These are phyloP conservation scores for Aspergillus oerlinghausenensis DNA, from an alignment of 2,329 filamentous ascomycete genomes.

Conservation along the genomic window DNA sequence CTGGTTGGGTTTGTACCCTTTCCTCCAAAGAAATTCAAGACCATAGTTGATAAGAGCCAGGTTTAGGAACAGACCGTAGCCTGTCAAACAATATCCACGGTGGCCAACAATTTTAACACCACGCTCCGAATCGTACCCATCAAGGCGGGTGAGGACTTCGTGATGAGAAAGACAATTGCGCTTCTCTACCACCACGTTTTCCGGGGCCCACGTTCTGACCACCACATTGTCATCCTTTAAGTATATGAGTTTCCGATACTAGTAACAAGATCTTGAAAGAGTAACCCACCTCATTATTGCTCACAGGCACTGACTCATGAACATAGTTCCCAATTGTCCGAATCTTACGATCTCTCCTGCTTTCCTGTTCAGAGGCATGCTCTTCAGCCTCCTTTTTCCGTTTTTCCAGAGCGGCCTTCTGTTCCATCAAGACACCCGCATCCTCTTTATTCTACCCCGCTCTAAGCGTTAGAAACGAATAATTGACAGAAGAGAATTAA, in stretches of 20 bases:
- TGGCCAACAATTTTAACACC: conserved; percentile 93
- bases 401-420: conserved; percentile 74
- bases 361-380: conserved; percentile 69
- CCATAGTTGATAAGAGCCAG: conserved; percentile 94
- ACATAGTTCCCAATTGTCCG: conserved; percentile 87
- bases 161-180: conserved; percentile 82
- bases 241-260: background rate
- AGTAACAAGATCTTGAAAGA: background rate
- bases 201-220: conserved; percentile 74
- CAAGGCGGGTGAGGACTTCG: conserved; percentile 81
- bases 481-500: background rate
- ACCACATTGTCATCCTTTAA: conserved; percentile 71
- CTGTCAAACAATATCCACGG: conserved; percentile 85
- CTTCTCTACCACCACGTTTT: conserved; percentile 69
- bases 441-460: conserved; percentile 73
- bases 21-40: conserved; percentile 76
- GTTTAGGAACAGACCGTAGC: conserved; percentile 87
- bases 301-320: conserved; percentile 78
- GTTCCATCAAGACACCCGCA: conserved; percentile 69
- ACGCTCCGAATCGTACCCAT: conserved; percentile 88
- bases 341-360: conserved; percentile 68
- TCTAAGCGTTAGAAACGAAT: conserved; percentile 6
- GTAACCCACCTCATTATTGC: conserved; percentile 65
- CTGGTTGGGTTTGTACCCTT: conserved; percentile 77
- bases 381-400: conserved; percentile 78